phyloP scores from a whole-genome alignment of 1,139 yeast species.

The Keqinozyma sinolaborantium region DNA sequence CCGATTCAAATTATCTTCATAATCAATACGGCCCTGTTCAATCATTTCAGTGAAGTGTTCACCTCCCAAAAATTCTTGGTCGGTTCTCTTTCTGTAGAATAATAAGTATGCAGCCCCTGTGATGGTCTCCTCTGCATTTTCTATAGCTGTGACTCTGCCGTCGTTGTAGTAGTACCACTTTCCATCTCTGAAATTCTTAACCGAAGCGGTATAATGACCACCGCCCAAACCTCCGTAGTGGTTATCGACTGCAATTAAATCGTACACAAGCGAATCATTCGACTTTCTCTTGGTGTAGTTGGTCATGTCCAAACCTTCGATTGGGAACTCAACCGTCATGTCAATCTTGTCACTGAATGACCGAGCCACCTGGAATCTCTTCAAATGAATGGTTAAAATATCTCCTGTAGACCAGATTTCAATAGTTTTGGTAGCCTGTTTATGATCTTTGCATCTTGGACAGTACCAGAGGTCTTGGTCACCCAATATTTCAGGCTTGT shows the following conservation, averaged over 20 bases:
- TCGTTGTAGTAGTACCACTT: constrained; percentile 93
- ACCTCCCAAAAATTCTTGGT: constrained; percentile 34
- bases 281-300: constrained; percentile 44
- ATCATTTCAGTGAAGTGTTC: constrained; percentile 23
- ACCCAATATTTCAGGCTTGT: constrained; percentile 81
- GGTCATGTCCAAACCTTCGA: constrained; percentile 73
- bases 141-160: constrained; percentile 60
- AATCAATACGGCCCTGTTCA: constrained; percentile 18
- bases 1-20: constrained; percentile 10
- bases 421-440: constrained; percentile 87
- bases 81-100: constrained; percentile 66
- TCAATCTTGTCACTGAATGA: constrained; percentile 89
- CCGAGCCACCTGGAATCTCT: constrained; percentile 82
- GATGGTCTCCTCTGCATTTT: constrained; percentile 61
- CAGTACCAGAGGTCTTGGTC: constrained; percentile 95
- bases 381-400: constrained; percentile 81
- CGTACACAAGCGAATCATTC: constrained; percentile 54
- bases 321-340: constrained; percentile 82
- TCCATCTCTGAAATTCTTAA: constrained; percentile 69
- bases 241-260: constrained; percentile 88
- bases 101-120: constrained; percentile 84
- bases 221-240: constrained; percentile 97
- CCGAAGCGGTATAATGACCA: constrained; percentile 94
- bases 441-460: constrained; percentile 82
- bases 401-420: constrained; percentile 94